Base-by-base conservation (phyloP, 2,329 filamentous ascomycete species). In the Venturiaceae sp. region DNA sequence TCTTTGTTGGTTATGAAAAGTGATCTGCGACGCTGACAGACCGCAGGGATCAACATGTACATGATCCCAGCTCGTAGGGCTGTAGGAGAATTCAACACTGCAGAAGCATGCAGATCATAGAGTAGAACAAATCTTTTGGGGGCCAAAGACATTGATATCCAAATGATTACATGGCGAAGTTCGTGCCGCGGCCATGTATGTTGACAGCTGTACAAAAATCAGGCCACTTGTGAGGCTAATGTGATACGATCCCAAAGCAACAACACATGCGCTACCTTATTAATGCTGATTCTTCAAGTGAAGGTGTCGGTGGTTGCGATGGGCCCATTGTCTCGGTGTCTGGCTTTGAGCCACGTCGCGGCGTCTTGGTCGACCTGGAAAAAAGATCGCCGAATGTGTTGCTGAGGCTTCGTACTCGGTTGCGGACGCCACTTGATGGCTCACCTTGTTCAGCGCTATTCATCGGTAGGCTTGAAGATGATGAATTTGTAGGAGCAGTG, bases 371-470 rank as follows among this genome's bases (percentile, higher is more conserved):
- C 23, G 9, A 16, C 14, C 55, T 5, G 33, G 11, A 52, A 39
- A 59, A 34, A 2, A 59, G 21, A 14, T 59, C 53, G 30, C 58
- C 58, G n/a, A 59, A 39, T 28, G 58, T 59, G 39, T 56, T 59
- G 30, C 52, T 55, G 21, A 59, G 21, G 26, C 58, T 59, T 36
- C 53, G 33, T 6, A 33, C 34, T 36, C 37, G 21, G 33, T 26
- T 58, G 33, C 47, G 33, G 11, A 33, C 23, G 39, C 32, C 47
- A 36, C 13, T 46, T n/a, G 28, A n/a, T 32, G 21, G 8, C 14
- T 55, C 30, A 9, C 23, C n/a, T 8, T n/a, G 9, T n/a, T 39
- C 33, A 54, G 26, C n/a, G 16, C 30, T 26, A 19, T 34, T 23
- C 30, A 14, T 39, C 14, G 47, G 57, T 33, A 50, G 5, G 21